A percentile compares a stretch with the other conserved stretches of the same genome.
These are phyloP conservation scores for Wickerhamiella azyma DNA, from an alignment of 805 yeast genomes.

Conservation along the genomic window DNA sequence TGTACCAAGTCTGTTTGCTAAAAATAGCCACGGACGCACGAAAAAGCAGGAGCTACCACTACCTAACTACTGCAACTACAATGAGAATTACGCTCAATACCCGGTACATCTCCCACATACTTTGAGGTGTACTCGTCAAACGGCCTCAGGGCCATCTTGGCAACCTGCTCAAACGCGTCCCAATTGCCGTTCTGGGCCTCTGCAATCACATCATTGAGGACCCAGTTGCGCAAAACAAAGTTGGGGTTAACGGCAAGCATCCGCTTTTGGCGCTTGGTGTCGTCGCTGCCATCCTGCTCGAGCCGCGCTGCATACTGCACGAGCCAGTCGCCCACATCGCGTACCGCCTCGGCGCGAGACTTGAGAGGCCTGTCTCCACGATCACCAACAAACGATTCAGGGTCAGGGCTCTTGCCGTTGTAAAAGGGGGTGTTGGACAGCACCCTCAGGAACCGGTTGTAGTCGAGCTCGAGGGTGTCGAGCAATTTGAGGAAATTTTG, in stretches of 20 bases:
- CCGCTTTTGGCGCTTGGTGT: conserved; percentile 28
- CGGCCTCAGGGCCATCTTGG: conserved; percentile 64
- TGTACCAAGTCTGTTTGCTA: no score
- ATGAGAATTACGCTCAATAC: conserved; percentile 46
- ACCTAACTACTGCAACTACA: conserved; percentile 49
- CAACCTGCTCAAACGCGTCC: conserved; percentile 42
- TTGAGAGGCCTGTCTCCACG: conserved; percentile 24
- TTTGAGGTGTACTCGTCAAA: conserved; percentile 58
- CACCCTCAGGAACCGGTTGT: conserved; percentile 58
- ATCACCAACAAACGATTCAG: conserved; percentile 19
- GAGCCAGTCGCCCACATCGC: conserved; percentile 43
- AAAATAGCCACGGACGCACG: no score
- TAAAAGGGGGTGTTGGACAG: conserved; percentile 39
- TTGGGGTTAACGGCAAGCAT: conserved; percentile 52
- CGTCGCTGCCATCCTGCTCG: conserved; percentile 27
- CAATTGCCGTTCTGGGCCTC: conserved; percentile 40
- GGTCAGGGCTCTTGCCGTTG: conserved; percentile 19
- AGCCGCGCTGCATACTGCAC: conserved; percentile 34
- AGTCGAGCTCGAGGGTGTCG: conserved; percentile 53
- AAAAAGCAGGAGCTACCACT: no score
- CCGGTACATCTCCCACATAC: conserved; percentile 36
- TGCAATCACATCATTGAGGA: conserved; percentile 67
- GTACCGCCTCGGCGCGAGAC: conserved; percentile 26
- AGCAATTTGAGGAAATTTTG: conserved; percentile 51
- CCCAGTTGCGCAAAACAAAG: conserved; percentile 76